A percentile compares a stretch with the other conserved stretches of the same genome.
Conservation (phyloP, 768 basidiomycete species). For the Kwoniella sp. region DNA sequence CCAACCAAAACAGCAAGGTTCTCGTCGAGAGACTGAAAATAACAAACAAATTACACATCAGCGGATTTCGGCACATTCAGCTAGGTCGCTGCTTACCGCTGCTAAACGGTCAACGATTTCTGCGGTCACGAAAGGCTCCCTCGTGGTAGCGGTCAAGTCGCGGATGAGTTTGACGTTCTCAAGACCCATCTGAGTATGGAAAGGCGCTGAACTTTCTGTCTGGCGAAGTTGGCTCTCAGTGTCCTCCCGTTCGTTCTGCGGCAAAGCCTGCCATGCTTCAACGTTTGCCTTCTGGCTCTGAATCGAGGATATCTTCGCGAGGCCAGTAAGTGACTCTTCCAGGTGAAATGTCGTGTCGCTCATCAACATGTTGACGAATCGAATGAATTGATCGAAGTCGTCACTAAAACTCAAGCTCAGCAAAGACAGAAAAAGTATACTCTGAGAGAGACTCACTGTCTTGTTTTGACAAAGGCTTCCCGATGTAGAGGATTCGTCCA, state of each 20-base stretch:
- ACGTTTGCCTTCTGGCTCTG: conserved; percentile 81
- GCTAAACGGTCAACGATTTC: conserved; percentile 95
- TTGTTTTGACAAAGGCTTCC: conserved; percentile 77
- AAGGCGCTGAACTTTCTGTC: conserved; percentile 81
- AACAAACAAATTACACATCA: neutral
- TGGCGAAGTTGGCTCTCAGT: conserved; percentile 73
- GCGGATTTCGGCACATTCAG: neutral
- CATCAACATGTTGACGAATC: conserved; percentile 96
- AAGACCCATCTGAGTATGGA: conserved; percentile 81
- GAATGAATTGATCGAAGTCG: conserved; percentile 83
- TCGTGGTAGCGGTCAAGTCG: conserved; percentile 87
- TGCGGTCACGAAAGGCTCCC: conserved; percentile 88
- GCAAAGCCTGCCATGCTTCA: conserved; percentile 68
- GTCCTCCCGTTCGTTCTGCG: conserved; percentile 77
- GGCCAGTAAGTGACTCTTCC: conserved; percentile 89
- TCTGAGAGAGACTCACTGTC: conserved; percentile 64
- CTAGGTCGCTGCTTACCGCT: conserved; percentile 65
- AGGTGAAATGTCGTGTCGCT: conserved; percentile 98
- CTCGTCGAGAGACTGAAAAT: conserved; percentile 67
- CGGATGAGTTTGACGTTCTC: conserved; percentile 89
- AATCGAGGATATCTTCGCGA: conserved; percentile 83
- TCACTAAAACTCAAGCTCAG: conserved; percentile 60
- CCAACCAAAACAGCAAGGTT: conserved; percentile 88
- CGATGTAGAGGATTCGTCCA: conserved; percentile 91
- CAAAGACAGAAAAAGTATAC: neutral